Base-by-base conservation (phyloP, 352 stramenopile species). In the Globisporangium uncinulatum region DNA sequence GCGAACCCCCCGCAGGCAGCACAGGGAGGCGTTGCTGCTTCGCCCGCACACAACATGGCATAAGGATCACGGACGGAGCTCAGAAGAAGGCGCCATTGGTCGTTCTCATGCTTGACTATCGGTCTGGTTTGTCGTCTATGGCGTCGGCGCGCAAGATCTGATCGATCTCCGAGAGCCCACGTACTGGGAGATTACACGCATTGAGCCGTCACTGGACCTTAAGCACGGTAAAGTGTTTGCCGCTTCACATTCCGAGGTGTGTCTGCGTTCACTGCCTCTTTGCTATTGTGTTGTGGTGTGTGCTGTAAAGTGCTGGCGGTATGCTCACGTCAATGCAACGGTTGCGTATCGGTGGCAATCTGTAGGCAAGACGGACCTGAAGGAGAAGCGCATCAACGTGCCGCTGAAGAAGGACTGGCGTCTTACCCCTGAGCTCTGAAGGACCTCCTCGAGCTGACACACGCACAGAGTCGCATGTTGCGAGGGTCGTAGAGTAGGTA, bases 161-260 rank as follows among this genome's bases (percentile, higher is more conserved):
- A 57, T 70, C 63, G 31, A 89, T 88, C 66, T 94, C 61, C 60
- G 66, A 8, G 83, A 88, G 68, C 73, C 81, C 15, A 87, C 77
- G 20, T 92, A 77, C 65, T 89, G 83, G 74, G 83, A 94, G 66
- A 76, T 94, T 61, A 89, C 85, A 67, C 80, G 83, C 61, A 71
- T 94, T 36, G 74, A 67, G 36, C 83, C 83, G 37, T 84, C 83
- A 48, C 58, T 56, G 1, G 83, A 94, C 66, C 78, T 94, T 57
- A 90, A 88, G 72, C 83, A 94, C 70, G 83, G 83, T 73, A 94
- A 94, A 71, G 79, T 83, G 36, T 94, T 79, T 66, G 83, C 65
- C 65, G 67, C 57, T 82, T 92, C 62, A 92, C 81, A 10, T 94
- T 92, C 66, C 83, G 83, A 41, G 83, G 81, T 89, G 63, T 62